Evolutionary conservation across 306 rosid genomes (phyloP), one percentile per base, ranked within the genome.

Genomic region (Vigna mungo): DNA sequence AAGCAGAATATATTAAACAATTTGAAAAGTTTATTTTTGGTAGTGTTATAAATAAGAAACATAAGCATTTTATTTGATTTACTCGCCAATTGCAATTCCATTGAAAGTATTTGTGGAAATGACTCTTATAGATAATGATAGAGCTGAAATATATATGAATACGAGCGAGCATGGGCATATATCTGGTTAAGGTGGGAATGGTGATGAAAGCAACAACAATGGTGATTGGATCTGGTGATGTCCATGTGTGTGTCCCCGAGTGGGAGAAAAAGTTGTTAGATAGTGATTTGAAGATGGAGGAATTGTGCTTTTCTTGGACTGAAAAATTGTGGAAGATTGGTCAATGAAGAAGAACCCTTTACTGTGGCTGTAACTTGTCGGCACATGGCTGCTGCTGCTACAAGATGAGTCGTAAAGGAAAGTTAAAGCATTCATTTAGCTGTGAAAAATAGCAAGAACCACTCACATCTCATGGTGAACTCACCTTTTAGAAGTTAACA

Each of bases 101-200:
- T 59, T 59, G 0, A 59, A 59, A 8, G 18, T 2, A 12, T 36
- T 8, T 63, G 48, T 11, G 53, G 21, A 20, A 55, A 9, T 54
- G 14, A 54, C 59, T 68, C 66, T 52, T 6, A 67, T 12, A 43
- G 75, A 60, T 34, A 81, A 68, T 68, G 74, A 73, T 21, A 62
- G 78, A 43, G 80, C 81, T 61, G 72, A 62, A 74, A 47, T 61
- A 23, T 23, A 47, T 61, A 23, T 23, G 74, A 16, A 10, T 41
- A 44, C 13, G 72, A 9, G 55, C 13, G 72, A 9, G 5, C 62
- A n/a, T 12, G 46, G 49, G 17, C 37, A 58, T 23, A 48, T 64
- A 18, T 47, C 60, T 53, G 81, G 14, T 68, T 36, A 37, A 25
- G 56, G 21, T 44, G 16, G 75, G 21, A 56, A 39, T 68, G 73